Evolutionary conservation across 2,329 filamentous ascomycete species (phyloP).

Genomic region (Fusarium sp.): DNA sequence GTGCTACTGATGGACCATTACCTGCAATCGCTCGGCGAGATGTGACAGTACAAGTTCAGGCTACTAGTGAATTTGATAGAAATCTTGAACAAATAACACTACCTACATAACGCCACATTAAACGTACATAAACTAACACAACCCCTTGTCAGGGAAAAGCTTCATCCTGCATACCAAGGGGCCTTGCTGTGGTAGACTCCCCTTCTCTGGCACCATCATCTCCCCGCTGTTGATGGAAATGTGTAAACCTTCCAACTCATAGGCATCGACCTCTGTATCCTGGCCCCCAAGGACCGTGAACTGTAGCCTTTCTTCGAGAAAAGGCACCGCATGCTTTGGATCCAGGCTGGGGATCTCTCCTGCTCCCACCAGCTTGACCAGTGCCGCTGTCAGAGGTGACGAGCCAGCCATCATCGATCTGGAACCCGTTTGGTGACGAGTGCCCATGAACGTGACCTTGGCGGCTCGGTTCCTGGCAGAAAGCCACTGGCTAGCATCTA

Average conservation of each 20-base stretch:
- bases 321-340: conserved; percentile 51
- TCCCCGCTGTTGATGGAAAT: conserved; percentile 46
- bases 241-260: conserved; percentile 43
- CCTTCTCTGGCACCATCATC: conserved; percentile 39
- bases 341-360: conserved; percentile 52
- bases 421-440: conserved; percentile 48
- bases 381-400: conserved; percentile 61
- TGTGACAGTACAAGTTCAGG: background rate
- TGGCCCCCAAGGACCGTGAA: conserved; percentile 45
- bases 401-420: conserved; percentile 57
- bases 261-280: conserved; percentile 39
- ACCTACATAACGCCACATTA: background rate
- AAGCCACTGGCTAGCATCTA: conserved; percentile 61
- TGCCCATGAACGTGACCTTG: conserved; percentile 67
- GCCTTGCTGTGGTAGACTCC: background rate
- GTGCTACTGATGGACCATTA: background rate
- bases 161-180: background rate
- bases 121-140: background rate
- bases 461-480: conserved; percentile 68
- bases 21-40: background rate
- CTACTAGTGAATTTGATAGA: background rate
- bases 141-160: background rate
- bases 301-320: conserved; percentile 53
- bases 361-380: conserved; percentile 55
- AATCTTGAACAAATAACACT: background rate